A percentile compares a stretch with the other conserved stretches of the same genome.
These are phyloP conservation scores for Ceratonia siliqua DNA, from an alignment of 306 rosid species.

Conservation along the genomic window DNA sequence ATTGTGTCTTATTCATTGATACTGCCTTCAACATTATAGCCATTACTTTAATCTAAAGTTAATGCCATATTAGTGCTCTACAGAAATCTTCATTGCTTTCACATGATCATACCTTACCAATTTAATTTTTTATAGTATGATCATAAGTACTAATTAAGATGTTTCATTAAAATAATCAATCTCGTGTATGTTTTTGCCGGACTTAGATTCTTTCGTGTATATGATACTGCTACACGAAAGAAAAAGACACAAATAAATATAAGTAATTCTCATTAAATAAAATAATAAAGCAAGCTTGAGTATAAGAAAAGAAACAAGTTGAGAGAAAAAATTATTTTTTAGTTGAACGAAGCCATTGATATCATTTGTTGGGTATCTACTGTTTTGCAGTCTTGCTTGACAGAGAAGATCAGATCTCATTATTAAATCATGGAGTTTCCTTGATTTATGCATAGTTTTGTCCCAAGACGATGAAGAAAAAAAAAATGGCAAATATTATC, in stretches of 20 bases:
- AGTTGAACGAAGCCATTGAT: conserved; percentile 13
- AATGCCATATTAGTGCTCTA: conserved; percentile 25
- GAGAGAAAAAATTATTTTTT: neutral
- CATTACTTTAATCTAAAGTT: conserved; percentile 39
- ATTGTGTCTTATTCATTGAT: conserved; percentile 47
- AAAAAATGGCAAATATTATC: conserved; percentile 8
- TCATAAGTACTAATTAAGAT: no score
- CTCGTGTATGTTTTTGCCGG: no score
- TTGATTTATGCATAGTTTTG: conserved; percentile 25
- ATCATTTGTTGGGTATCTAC: conserved; percentile 31
- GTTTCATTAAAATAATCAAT: no score
- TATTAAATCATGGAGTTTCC: conserved; percentile 11
- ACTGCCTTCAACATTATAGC: conserved; percentile 38
- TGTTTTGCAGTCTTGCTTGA: conserved; percentile 30
- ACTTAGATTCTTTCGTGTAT: no score
- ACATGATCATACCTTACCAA: conserved; percentile 28
- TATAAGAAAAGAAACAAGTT: conserved; percentile 4
- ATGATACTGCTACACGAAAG: no score
- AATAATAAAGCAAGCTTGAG: conserved; percentile 20
- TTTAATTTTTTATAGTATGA: neutral
- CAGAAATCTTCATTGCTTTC: conserved; percentile 36
- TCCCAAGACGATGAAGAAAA: neutral
- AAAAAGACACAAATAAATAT: no score
- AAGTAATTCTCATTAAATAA: no score
- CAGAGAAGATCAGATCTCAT: conserved; percentile 38